Evolutionary conservation across 352 stramenopile species (phyloP), one percentile per base, ranked within the genome.

Genomic region (Thalassiosira mediterranea): DNA sequence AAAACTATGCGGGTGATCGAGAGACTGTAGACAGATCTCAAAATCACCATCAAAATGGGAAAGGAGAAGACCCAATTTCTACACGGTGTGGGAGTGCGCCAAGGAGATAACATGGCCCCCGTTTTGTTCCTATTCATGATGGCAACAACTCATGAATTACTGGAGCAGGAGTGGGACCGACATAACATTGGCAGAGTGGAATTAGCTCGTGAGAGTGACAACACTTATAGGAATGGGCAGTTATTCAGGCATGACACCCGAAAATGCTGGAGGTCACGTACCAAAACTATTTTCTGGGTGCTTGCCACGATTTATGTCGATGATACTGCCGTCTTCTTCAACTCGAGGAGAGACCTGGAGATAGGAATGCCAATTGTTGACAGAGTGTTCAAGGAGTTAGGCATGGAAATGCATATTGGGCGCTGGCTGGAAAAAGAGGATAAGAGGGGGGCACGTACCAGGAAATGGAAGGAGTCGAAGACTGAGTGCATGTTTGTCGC

Each of bases 91-190:
- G 62, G 64, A 48, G 63, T 74, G 19, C 44, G 49, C 40, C 63
- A 81, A 58, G 72, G 72, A 13, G 72, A 81, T 25, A 76, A 75
- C 32, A 25, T 81, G 19, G 37, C 64, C 44, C 63, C 72, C 0
- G 57, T 81, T 2, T 7, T 81, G 8, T 81, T 81, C 23, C 54
- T 75, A 3, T 75, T 80, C 23, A 15, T 74, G 0, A 75, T 80
- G 62, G 31, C 57, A 25, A 48, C 54, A 19, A 61, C 69, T 49
- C 15, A 13, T 4, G 63, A 80, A 15, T 32, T 34, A 0, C 26
- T 81, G 0, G 34, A 76, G 32, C 0, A 61, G 1, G 23, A 49
- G 23, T 76, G 31, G 32, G 31, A 37, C 28, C 5, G 7, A 53
- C 4, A 7, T 5, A 5, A 10, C 61, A 26, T 42, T 19, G 34